Base-by-base conservation (phyloP, 2,329 filamentous ascomycete species). In the Hirsutella thompsonii region DNA sequence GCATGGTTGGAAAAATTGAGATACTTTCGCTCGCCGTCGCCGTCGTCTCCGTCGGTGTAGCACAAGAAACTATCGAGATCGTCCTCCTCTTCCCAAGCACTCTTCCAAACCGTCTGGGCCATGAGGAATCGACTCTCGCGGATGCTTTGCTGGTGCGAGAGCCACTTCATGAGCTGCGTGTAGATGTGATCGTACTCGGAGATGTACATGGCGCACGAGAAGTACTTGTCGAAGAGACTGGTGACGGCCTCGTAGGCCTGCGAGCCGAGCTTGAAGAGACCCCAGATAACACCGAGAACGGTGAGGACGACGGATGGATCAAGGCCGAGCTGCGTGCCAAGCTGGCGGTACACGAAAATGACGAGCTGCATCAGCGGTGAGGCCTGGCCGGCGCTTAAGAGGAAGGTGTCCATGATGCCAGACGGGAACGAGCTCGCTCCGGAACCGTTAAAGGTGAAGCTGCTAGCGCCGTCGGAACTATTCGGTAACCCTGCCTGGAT, bases 1-100 rank as follows among this genome's bases (percentile, higher is more conserved):
- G 73, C 69, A 45, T 76, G 70, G 45, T 70, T 73, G 3, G 73
- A 72, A 55, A 78, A 78, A 53, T 79, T 79, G 38, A 76, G 67
- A 48, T 71, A 75, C 41, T 52, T 55, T 23, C 47, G 51, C 10
- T 53, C 52, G n/a, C 57, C 59, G 1, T 52, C 51, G 3, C 58
- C 62, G 13, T 62, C 62, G n/a, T 20, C 32, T 11, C 18, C 35
- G 13, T 21, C 28, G 18, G 34, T 37, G 34, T 34, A 37, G 8
- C 9, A 32, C 19, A 37, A 10, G 14, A n/a, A 28, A 8, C 14
- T 18, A 16, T 33, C 35, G 8, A 32, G 26, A 23, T 68, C 65
- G 40, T 76, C 59, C 35, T 63, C 69, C 36, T 71, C 70, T 34
- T 74, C 74, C 74, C 74, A 79, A 0, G 71, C 70, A 16, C 64